Base-by-base conservation (phyloP, 495 filamentous ascomycete species). In the Talaromyces ruber region DNA sequence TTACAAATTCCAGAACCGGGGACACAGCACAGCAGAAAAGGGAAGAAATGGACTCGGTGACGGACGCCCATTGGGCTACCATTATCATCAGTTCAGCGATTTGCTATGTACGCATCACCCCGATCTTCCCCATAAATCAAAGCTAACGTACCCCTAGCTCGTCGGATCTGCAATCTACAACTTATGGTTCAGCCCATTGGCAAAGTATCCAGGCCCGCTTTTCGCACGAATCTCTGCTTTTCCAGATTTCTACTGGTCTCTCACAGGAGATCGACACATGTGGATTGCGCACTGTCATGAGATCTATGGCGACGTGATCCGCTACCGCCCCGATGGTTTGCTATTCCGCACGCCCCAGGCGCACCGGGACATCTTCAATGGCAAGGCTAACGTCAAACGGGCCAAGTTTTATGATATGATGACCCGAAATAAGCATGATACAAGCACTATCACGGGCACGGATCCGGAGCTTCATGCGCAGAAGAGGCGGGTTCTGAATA, bases 321-420 rank as follows among this genome's bases (percentile, higher is more conserved):
- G 72, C 26, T 47, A 59, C 12, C 66, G 62, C 9, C 71, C 75
- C 7, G 71, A 71, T 37, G 22, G 62, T 1, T 60, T 77, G 14
- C 37, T 73, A 0, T 70, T 77, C 64, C 57, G 65, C 45, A 58
- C 52, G 16, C 63, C 69, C 3, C 34, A 60, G n/a, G 73, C 64
- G 0, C 59, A 71, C 24, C 39, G 45, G 2, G 64, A 58, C 6
- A 74, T 74, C 28, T 75, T 75, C 59, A 55, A 64, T 28, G 57
- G 12, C 12, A 72, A 69, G 26, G 62, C 72, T 0, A 76, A 76
- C 28, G 67, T 76, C 75, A 60, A 45, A 30, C 9, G 64, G 56
- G 21, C 65, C 37, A 18, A 28, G 52, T 24, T 57, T 21, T 57
- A 57, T 25, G 53, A 57, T 28, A 32, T 32, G n/a, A 28, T 57